Evolutionary conservation across 768 basidiomycete genomes (phyloP).

Genomic region (Russula compacta): DNA sequence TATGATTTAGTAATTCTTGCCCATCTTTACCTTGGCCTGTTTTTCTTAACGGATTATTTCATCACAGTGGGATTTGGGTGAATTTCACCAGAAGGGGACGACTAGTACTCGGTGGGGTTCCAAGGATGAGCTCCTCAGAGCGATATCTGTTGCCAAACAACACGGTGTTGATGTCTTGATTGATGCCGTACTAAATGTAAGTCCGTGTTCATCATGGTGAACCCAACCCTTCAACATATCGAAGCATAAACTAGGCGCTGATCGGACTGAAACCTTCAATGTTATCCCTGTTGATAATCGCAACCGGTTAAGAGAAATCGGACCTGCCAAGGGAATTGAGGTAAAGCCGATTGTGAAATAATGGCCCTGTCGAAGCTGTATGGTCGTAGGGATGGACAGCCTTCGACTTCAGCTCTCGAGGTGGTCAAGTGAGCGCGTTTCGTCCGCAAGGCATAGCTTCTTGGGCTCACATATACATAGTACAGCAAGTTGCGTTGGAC

Average conservation of each 20-base stretch:
- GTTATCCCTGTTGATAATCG: conserved; percentile 64
- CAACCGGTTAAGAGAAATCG: conserved; percentile 55
- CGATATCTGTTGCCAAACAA: conserved; percentile 57
- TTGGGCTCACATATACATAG: conserved; percentile 29
- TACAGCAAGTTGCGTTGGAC: conserved; percentile 68
- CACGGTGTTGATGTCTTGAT: conserved; percentile 69
- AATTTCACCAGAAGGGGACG: conserved; percentile 70
- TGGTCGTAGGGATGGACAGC: conserved; percentile 66
- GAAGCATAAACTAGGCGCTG: conserved; percentile 81
- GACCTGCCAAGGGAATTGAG: conserved; percentile 54
- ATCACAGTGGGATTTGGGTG: conserved; percentile 76
- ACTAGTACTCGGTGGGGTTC: conserved; percentile 80
- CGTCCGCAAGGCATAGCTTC: not conserved
- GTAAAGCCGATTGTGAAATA: conserved; percentile 28
- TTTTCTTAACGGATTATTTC: not conserved
- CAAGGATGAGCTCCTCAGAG: conserved; percentile 64
- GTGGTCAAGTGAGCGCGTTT: conserved; percentile 45
- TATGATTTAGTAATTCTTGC: conserved; percentile 58
- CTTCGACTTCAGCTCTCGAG: conserved; percentile 75
- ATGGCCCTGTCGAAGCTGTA: not conserved
- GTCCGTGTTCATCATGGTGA: not conserved
- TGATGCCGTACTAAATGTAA: conserved; percentile 85
- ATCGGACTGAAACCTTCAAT: conserved; percentile 56
- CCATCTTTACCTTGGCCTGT: conserved; percentile 13
- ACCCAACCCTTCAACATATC: not conserved